phyloP scores from a whole-genome alignment of 1,284 basidiomycete genomes.

The Apiotrichum gamsii region DNA sequence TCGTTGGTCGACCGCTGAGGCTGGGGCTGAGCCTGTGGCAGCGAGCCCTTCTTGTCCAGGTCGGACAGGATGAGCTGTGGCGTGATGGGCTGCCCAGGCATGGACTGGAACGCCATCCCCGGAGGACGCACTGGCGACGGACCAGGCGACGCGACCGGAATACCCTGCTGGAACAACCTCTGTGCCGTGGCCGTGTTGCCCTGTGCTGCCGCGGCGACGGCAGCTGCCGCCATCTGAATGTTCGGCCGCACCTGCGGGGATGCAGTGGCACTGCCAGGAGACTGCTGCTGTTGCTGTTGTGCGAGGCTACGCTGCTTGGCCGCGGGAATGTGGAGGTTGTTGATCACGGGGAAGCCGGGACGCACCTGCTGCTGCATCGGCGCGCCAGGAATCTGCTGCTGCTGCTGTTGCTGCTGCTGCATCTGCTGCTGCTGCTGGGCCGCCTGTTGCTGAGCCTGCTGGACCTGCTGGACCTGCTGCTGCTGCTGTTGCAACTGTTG shows the following conservation, averaged over 20 bases:
- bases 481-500: constrained; percentile 1
- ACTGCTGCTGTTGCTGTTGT: constrained; percentile 10
- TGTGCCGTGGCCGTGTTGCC: constrained; percentile 7
- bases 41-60: constrained; percentile 11
- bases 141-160: constrained; percentile 21
- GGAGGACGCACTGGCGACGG: constrained; percentile 5
- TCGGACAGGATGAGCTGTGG: constrained; percentile 15
- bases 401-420: background rate
- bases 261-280: constrained; percentile 8
- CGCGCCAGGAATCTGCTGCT: background rate
- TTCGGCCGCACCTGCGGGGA: constrained; percentile 16
- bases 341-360: constrained; percentile 14
- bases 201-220: background rate
- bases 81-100: constrained; percentile 13
- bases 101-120: constrained; percentile 4
- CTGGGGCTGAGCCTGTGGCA: constrained; percentile 12
- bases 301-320: constrained; percentile 28
- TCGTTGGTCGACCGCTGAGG: constrained; percentile 18
- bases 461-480: background rate
- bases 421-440: constrained; percentile 1
- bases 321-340: constrained; percentile 36
- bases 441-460: background rate
- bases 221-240: constrained; percentile 6
- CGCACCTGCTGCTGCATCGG: constrained; percentile 13
- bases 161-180: constrained; percentile 34